These are phyloP conservation scores for Colletotrichum orchidophilum DNA, from an alignment of 2,329 filamentous ascomycete genomes.

Conservation along the genomic window DNA sequence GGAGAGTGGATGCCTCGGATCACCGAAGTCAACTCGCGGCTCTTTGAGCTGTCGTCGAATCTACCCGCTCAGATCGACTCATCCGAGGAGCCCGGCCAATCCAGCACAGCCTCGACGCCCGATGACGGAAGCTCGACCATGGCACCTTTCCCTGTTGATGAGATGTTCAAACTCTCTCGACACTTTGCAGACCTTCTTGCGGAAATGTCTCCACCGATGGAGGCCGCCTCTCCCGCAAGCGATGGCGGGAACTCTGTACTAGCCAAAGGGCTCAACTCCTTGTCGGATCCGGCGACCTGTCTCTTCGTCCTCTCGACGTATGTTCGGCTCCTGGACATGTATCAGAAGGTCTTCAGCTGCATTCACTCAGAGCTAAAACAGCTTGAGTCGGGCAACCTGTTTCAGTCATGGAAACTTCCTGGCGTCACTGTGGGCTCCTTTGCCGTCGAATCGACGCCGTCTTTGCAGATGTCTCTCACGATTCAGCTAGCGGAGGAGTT, in stretches of 20 bases:
- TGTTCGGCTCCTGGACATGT: slow-evolving; percentile 51
- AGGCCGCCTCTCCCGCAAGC: slow-evolving; percentile 26
- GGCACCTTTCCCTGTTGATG: slow-evolving; percentile 50
- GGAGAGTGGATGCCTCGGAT: slow-evolving; percentile 51
- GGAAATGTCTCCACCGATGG: slow-evolving; percentile 26
- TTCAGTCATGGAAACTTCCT: slow-evolving; percentile 51
- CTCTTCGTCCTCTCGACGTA: slow-evolving; percentile 52
- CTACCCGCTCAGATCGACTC: slow-evolving; percentile 42
- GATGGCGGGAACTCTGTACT: slow-evolving; percentile 10
- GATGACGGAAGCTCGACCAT: slow-evolving; percentile 37
- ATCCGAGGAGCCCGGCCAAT: slow-evolving; percentile 15
- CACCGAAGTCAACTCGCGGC: slow-evolving; percentile 48
- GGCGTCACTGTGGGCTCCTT: slow-evolving; percentile 52
- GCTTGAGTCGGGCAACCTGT: slow-evolving; percentile 39
- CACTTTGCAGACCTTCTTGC: slow-evolving; percentile 48
- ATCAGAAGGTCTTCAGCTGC: slow-evolving; percentile 49
- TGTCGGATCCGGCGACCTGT: slow-evolving; percentile 47
- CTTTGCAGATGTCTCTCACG: slow-evolving; percentile 53
- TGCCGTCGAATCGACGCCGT: slow-evolving; percentile 49
- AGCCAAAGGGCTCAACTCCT: slow-evolving; percentile 25
- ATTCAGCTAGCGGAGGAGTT: slow-evolving; percentile 54
- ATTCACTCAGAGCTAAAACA: slow-evolving; percentile 45
- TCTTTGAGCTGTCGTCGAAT: slow-evolving; percentile 48
- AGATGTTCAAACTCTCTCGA: slow-evolving; percentile 52
- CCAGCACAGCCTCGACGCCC: slow-evolving; percentile 28